Evolutionary conservation across 2,329 filamentous ascomycete species (phyloP).

Genomic region (Cercospora sojina): DNA sequence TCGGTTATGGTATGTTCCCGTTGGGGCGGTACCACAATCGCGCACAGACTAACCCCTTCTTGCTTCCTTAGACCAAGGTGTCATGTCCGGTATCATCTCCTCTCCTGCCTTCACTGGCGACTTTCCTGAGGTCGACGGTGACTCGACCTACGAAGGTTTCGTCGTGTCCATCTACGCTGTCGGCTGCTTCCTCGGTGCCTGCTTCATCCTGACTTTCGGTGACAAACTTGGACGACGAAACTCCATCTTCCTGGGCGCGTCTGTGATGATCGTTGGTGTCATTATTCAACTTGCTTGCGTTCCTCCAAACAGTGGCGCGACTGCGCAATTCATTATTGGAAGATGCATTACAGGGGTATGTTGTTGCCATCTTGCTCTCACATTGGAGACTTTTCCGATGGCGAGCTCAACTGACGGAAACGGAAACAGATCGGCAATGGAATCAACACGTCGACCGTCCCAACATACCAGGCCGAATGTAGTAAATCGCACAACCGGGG

Average conservation of each 20-base stretch:
- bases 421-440: conserved; percentile 49
- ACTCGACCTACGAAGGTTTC: conserved; percentile 51
- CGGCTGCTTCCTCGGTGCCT: conserved; percentile 46
- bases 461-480: conserved; percentile 56
- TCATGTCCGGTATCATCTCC: conserved; percentile 46
- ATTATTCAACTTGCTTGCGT: conserved; percentile 42
- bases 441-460: conserved; percentile 57
- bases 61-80: conserved; percentile 30
- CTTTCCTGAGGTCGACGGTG: conserved; percentile 42
- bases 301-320: conserved; percentile 31
- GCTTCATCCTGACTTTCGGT: conserved; percentile 41
- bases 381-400: neutral
- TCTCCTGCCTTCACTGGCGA: conserved; percentile 37
- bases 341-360: conserved; percentile 50
- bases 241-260: conserved; percentile 44
- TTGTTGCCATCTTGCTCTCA: neutral
- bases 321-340: conserved; percentile 55
- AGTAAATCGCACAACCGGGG: conserved; percentile 58
- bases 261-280: conserved; percentile 46
- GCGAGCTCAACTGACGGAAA: neutral
- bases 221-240: conserved; percentile 45
- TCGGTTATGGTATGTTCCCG: conserved; percentile 9
- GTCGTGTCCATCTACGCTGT: conserved; percentile 55
- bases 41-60: neutral
- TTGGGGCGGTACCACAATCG: neutral